phyloP scores from a whole-genome alignment of 441 rosid genomes.

The Biscutella laevigata region DNA sequence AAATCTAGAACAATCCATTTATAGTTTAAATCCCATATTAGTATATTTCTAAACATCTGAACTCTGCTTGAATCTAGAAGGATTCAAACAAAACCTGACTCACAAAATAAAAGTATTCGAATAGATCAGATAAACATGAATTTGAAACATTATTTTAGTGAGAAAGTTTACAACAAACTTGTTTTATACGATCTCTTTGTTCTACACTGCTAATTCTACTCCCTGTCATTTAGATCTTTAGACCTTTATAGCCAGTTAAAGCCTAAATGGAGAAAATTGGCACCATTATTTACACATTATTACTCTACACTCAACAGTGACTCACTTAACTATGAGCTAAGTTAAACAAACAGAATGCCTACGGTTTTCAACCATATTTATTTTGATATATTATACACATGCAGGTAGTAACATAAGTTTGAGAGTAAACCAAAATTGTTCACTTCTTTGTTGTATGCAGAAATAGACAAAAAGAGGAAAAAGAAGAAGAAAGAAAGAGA shows the following conservation, averaged over 20 bases:
- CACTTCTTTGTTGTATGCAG: not conserved
- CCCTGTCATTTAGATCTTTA: not conserved
- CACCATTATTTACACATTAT: not conserved
- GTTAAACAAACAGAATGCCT: conserved; percentile 6
- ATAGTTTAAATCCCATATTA: no score
- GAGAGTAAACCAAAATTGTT: not conserved
- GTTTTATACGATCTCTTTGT: not conserved
- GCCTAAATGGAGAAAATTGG: not conserved
- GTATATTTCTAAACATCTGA: no score
- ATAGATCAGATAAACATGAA: no score
- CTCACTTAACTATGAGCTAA: not conserved
- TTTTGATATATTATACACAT: not conserved
- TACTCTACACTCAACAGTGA: conserved; percentile 2
- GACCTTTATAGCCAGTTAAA: not conserved
- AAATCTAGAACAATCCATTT: no score
- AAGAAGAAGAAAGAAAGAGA: not conserved
- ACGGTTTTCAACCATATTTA: not conserved
- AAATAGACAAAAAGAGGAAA: not conserved
- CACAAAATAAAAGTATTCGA: no score
- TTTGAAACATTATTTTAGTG: no score
- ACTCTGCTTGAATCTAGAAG: no score
- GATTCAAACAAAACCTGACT: no score
- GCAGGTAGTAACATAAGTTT: conserved; percentile 7
- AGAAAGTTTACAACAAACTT: no score
- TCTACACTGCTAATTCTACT: not conserved